Evolutionary conservation across 1,284 basidiomycete genomes (phyloP).

Genomic region (Heliocybe sulcata): DNA sequence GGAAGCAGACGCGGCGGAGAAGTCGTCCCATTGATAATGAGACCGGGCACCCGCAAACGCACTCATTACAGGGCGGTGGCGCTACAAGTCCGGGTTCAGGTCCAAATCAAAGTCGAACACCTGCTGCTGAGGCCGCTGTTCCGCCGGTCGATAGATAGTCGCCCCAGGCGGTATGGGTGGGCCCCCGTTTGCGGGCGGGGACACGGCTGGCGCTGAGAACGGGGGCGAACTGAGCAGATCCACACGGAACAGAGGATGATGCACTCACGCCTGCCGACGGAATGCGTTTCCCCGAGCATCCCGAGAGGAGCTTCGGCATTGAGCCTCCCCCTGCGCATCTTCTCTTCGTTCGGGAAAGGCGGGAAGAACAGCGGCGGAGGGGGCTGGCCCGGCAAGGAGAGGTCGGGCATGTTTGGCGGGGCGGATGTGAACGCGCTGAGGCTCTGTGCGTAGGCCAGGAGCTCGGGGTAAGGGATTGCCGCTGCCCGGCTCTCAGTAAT

Average conservation of each 20-base stretch:
- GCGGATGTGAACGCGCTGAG: constrained; percentile 78
- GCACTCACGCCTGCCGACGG: constrained; percentile 61
- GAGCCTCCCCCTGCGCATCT: constrained; percentile 73
- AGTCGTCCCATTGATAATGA: no score
- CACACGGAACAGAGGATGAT: constrained; percentile 6
- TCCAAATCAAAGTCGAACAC: constrained; percentile 73
- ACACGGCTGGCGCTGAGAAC: constrained; percentile 44
- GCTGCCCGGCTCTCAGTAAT: constrained; percentile 29
- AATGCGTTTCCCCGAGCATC: constrained; percentile 68
- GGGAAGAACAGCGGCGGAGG: constrained; percentile 76
- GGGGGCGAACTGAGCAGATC: neutral
- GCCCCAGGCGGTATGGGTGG: constrained; percentile 42
- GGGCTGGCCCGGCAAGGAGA: constrained; percentile 55
- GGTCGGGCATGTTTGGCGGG: constrained; percentile 76
- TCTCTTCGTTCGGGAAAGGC: constrained; percentile 82
- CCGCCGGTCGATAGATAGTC: constrained; percentile 64
- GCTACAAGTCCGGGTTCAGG: constrained; percentile 66
- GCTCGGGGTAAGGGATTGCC: constrained; percentile 71
- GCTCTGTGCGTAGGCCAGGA: constrained; percentile 74
- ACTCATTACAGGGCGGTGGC: no score
- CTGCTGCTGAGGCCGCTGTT: constrained; percentile 47
- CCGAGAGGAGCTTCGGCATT: constrained; percentile 74
- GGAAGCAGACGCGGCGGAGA: no score
- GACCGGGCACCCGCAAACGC: no score
- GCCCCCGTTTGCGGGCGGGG: constrained; percentile 41